Evolutionary conservation across 2,329 filamentous ascomycete genomes (phyloP), one percentile per base, ranked within the genome.

Genomic region (Zymoseptoria tritici): DNA sequence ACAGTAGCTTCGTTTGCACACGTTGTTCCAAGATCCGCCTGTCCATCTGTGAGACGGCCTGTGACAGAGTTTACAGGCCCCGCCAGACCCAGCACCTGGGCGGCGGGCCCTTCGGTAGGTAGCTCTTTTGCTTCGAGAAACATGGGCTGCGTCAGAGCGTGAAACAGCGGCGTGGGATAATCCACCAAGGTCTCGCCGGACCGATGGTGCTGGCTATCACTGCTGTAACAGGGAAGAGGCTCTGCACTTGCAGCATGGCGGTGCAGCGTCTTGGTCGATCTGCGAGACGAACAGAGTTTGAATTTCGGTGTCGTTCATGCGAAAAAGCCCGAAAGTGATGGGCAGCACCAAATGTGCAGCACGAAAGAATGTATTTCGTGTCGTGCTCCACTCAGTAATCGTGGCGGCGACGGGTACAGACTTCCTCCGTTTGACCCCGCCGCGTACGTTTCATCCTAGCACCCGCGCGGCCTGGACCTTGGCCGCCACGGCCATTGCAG

Each of bases 91-190:
- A 53, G 26, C 19, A 26, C 51, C 51, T 53, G 22, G 51, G 51
- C 22, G 19, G 16, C 26, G 51, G 51, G 19, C 22, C 51, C 16
- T 22, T 22, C 16, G 51, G 51, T 24, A 24, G 51, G 51, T 26
- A 21, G 49, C 19, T 21, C 46, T 51, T 20, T 51, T n/a, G 49
- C 21, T 53, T 53, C 51, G 51, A 53, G 51, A 42, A 42, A 42
- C 22, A 53, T 9, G 22, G 19, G 52, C 62, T 49, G 56, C 55
- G 62, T 64, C 57, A 52, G 42, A 62, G 56, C 55, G 57, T 66
- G 66, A 69, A 66, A 68, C 66, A 60, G 31, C 58, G 56, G 57
- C 61, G 58, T 61, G 64, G 62, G 60, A 60, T 60, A 58, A 36
- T 13, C 36, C 11, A 42, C 9, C 36, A 42, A 62, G 36, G 36